Base-by-base conservation (phyloP, 225 moss, liverwort and hornwort genomes). In the Physcomitrium patens region DNA sequence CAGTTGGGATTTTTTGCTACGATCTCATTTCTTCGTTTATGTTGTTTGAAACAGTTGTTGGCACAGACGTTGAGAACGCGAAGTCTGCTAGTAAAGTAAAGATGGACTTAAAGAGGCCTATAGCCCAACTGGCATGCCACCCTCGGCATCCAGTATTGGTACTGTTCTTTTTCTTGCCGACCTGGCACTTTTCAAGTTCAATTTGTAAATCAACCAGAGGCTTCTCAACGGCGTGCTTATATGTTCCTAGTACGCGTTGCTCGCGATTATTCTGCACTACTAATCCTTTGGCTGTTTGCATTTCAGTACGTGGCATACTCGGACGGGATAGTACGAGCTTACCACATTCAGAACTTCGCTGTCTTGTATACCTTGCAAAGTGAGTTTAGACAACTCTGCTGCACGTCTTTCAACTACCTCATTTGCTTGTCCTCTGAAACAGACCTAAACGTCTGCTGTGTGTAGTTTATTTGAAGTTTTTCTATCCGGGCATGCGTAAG, bases 261-360 rank as follows among this genome's bases (percentile, higher is more conserved):
- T 49, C 27, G 67, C 27, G 46, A 15, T 65, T 17, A 19, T 19
- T 6, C n/a, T 19, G n/a, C 9, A 54, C 0, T 5, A 54, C 19
- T 54, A 55, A 55, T 22, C 28, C 12, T 26, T 26, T 60, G 60
- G 52, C 6, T 52, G 0, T 16, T 37, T 64, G 69, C 26, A 22
- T 52, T 22, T 55, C 85, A 90, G 90, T 91, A 91, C 69, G 91
- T 91, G 60, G 89, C 91, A 1, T 91, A 91, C 76, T 82, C 83
- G 44, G 91, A 91, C 67, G 91, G 91, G 74, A 71, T 91, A 19
- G 79, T 91, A 68, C 86, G 89, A 24, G 91, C 89, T 11, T 91
- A 91, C 67, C 85, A 91, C 65, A 91, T 91, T 50, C 86, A 86
- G 59, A 86, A 73, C 49, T 91, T 91, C 64, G 76, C 84, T 65